Evolutionary conservation across 2,329 filamentous ascomycete genomes (phyloP).

Genomic region (Fusarium solani-melongenae): DNA sequence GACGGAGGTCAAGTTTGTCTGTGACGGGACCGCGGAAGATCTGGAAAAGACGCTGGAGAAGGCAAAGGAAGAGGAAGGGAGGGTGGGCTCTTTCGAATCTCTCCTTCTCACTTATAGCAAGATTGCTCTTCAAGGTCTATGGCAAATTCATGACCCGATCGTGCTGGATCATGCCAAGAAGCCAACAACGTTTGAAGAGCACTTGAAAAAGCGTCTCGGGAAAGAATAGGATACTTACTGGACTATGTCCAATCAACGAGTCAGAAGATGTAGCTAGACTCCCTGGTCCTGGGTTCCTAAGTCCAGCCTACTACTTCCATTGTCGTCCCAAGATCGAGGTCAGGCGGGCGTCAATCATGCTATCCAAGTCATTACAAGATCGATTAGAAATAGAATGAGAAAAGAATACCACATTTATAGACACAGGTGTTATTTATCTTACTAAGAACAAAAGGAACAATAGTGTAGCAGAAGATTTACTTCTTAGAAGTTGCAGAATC

Average conservation of each 20-base stretch:
- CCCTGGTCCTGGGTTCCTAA: too few relatives aligned
- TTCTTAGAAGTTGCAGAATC: not conserved
- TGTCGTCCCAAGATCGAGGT: not conserved
- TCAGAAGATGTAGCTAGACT: not conserved
- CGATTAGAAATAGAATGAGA: not conserved
- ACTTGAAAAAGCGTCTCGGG: not conserved
- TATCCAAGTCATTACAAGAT: not conserved
- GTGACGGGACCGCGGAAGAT: not conserved
- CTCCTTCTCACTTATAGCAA: not conserved
- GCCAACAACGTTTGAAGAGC: not conserved
- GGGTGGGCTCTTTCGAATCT: not conserved
- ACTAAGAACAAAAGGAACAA: not conserved
- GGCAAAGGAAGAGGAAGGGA: not conserved
- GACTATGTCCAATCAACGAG: not conserved
- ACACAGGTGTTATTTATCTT: not conserved
- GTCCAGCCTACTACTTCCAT: not conserved
- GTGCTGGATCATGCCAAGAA: not conserved
- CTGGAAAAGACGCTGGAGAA: not conserved
- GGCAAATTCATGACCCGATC: not conserved
- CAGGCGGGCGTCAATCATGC: not conserved
- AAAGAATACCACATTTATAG: not conserved
- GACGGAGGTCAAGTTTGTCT: not conserved
- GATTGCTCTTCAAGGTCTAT: not conserved
- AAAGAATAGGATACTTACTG: not conserved
- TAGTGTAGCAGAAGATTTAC: not conserved